Base-by-base conservation (phyloP, 2,329 filamentous ascomycete genomes). In the Fusarium sp. region DNA sequence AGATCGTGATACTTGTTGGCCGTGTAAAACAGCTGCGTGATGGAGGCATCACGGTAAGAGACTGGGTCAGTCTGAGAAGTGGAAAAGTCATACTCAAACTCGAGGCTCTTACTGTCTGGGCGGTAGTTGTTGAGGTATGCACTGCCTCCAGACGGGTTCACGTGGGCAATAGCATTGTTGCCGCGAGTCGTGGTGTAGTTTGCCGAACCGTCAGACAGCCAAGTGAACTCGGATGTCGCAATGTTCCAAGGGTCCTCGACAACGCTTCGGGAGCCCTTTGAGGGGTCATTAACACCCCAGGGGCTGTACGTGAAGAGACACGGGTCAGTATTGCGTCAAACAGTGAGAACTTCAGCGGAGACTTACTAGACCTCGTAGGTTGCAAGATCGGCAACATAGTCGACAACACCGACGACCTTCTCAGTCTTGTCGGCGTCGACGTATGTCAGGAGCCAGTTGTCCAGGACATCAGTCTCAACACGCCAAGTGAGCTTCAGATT, bases 11-110 rank as follows among this genome's bases (percentile, higher is more conserved):
- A 91, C 36, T 82, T 84, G 82, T 91, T 91, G 36, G 85, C 83
- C 0, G 88, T 90, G 82, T 91, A 91, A 81, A 90, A 91, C 6
- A 91, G 85, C 80, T 91, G 90, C 0, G 88, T 86, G 61, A 89
- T 82, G 0, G 89, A 89, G 2, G 88, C 88, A 56, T 91, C 86
- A 5, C 82, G 80, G 78, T 91, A 91, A 2, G 70, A 71, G 20
- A 77, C 76, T 1, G 84, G 84, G 38, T 83, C 72, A 2, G 82
- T 78, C 52, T 79, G 73, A 54, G 71, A 76, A 2, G 80, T 73
- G 18, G 81, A 79, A 78, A 84, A 88, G n/a, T 80, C 74, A 73
- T 86, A 89, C 74, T 85, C 80, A 60, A 91, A 91, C 60, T 84
- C 80, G 22, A 85, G 81, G 13, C 75, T 63, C 4, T 81, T 47